Base-by-base conservation (phyloP, 805 yeast species). In the Starmerella vitae region DNA sequence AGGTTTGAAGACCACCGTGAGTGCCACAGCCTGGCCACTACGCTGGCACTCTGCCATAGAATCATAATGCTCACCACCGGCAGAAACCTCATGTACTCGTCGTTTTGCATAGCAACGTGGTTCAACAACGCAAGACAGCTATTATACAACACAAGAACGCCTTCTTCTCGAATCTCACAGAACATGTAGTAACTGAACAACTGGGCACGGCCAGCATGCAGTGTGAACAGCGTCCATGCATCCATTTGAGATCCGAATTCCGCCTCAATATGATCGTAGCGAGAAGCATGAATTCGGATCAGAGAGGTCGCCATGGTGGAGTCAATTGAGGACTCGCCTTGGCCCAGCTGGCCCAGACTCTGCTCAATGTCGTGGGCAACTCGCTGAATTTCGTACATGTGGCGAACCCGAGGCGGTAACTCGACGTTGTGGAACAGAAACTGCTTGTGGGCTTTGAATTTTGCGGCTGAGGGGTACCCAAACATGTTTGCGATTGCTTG, bases 381-480 rank as follows among this genome's bases (percentile, higher is more conserved):
- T 49, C 78, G 76, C 32, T 88, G 81, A 22, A 91, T 76, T 48
- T 78, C 82, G 56, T 81, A 71, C 81, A 84, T 78, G 49, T 75
- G 84, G 37, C 72, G 68, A 32, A 88, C 66, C n/a, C 72, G 60
- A 14, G 59, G 54, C 1, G 88, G 81, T 17, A 81, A 60, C 19
- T 62, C 65, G 19, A 57, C 43, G n/a, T 68, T 58, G 24, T 44
- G 40, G 37, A 38, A 44, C 26, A 40, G 30, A 38, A 37, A 44
- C 34, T 39, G 41, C 10, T 67, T 70, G 9, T 71, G 66, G 33
- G 78, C 71, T 1, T 84, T 68, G 53, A 85, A 81, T 43, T 78
- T 82, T 3, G 82, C 86, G 59, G 84, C 85, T 0, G 93, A 84
- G 0, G 97, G 98, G 54, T 80, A 86, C 15, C 98, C 98, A 61